Percentiles rank a stretch among this genome's conserved stretches.
Evolutionary conservation across 1,139 yeast species (phyloP).

Genomic region (Yamadazyma friedrichii): DNA sequence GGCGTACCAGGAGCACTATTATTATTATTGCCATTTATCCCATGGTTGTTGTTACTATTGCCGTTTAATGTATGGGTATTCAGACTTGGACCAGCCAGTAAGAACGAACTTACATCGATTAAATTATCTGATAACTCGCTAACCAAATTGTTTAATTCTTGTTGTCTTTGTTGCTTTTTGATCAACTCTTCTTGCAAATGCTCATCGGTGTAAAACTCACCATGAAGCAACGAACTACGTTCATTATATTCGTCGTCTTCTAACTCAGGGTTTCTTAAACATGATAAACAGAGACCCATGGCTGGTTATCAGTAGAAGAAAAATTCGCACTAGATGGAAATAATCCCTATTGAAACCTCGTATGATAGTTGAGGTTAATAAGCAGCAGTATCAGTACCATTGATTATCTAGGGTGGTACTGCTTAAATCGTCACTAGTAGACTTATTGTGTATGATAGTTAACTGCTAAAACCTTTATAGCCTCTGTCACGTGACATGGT

Average conservation of each 20-base stretch:
- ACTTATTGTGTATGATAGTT: no score
- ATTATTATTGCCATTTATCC: no score
- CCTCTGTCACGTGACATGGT: no score
- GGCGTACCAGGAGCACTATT: neutral
- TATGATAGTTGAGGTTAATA: no score
- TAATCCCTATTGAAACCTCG: no score
- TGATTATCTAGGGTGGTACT: no score
- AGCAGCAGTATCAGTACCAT: no score
- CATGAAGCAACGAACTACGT: conserved; percentile 32
- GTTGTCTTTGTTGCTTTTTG: conserved; percentile 43
- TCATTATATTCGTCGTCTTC: conserved; percentile 43
- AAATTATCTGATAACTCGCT: conserved; percentile 44
- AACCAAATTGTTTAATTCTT: conserved; percentile 41
- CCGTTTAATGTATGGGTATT: neutral
- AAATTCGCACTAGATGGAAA: neutral
- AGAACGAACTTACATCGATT: conserved; percentile 44
- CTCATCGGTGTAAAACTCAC: conserved; percentile 31
- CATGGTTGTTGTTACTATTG: neutral
- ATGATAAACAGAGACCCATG: conserved; percentile 54
- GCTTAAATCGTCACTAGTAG: no score
- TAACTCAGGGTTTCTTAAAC: conserved; percentile 33
- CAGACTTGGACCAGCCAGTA: conserved; percentile 14
- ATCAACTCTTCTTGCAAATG: conserved; percentile 41
- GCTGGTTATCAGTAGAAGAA: neutral
- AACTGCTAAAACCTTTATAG: no score